Evolutionary conservation across 805 yeast genomes (phyloP).

Genomic region (Candida tallmaniae): DNA sequence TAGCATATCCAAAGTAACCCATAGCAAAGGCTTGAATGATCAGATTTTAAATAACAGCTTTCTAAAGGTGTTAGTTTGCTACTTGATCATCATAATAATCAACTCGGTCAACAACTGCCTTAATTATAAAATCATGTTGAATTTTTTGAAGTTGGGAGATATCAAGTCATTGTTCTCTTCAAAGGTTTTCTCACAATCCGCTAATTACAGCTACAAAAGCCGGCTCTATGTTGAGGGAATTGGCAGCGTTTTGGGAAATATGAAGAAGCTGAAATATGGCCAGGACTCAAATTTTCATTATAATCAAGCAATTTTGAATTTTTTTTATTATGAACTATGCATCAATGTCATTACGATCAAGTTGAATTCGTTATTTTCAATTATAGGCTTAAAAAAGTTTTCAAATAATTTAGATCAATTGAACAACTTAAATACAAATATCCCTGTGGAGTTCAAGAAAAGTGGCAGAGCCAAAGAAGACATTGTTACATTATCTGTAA

Average conservation of each 20-base stretch:
- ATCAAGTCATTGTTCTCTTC: conserved; percentile 7
- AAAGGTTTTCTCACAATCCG: conserved; percentile 2
- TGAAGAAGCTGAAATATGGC: no score
- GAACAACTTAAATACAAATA: conserved; percentile 9
- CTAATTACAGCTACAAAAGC: not conserved
- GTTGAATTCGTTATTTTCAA: conserved; percentile 11
- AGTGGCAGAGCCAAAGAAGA: not conserved
- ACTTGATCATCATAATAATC: conserved; percentile 4
- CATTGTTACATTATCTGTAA: not conserved
- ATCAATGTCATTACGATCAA: conserved; percentile 11
- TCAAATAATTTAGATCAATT: conserved; percentile 14
- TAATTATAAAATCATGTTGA: conserved; percentile 4
- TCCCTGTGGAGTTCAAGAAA: conserved; percentile 12
- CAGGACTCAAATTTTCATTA: not conserved
- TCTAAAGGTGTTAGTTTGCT: conserved; percentile 8
- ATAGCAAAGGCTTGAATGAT: conserved; percentile 1
- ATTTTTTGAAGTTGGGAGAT: conserved; percentile 6
- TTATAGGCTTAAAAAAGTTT: conserved; percentile 10
- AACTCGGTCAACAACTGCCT: not conserved
- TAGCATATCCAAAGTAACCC: not conserved
- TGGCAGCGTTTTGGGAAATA: no score
- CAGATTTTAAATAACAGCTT: conserved; percentile 5
- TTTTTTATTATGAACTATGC: conserved; percentile 10
- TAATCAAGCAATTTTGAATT: conserved; percentile 1
- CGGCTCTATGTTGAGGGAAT: no score